These are phyloP conservation scores for Xylariaceae sp. DNA, from an alignment of 2,329 filamentous ascomycete genomes.

Conservation along the genomic window DNA sequence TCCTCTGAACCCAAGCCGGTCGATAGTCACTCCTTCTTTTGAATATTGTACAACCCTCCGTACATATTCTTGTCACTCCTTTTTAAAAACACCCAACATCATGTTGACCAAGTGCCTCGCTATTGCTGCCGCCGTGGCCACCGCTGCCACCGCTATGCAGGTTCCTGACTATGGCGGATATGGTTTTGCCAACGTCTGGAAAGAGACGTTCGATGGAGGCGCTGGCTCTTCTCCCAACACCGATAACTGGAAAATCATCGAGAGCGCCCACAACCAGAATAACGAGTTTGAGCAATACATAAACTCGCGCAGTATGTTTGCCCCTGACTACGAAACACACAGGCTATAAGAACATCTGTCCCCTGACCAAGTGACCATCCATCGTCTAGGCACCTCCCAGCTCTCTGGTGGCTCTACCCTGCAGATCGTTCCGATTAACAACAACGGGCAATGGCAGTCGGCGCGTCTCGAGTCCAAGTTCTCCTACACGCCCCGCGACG, in stretches of 20 bases:
- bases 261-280: slow-evolving; percentile 39
- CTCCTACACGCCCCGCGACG: slow-evolving; percentile 39
- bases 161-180: slow-evolving; percentile 37
- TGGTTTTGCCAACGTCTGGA: slow-evolving; percentile 41
- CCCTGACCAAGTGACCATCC: too few species aligned
- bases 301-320: slow-evolving; percentile 29
- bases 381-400: slow-evolving; percentile 43
- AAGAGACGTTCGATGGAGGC: slow-evolving; percentile 40
- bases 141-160: slow-evolving; percentile 16
- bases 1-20: slow-evolving; percentile 17
- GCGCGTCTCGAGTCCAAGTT: slow-evolving; percentile 44
- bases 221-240: slow-evolving; percentile 34
- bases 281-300: slow-evolving; percentile 45
- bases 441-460: slow-evolving; percentile 42
- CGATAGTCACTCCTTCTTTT: slow-evolving; percentile 24
- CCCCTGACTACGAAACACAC: too few species aligned
- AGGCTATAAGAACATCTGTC: not conserved
- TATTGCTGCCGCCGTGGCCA: slow-evolving; percentile 17
- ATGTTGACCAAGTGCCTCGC: slow-evolving; percentile 24
- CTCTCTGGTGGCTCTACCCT: slow-evolving; percentile 46
- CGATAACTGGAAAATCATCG: slow-evolving; percentile 42
- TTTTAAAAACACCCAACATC: slow-evolving; percentile 5
- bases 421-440: slow-evolving; percentile 44
- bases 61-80: slow-evolving; percentile 1
- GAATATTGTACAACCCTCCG: slow-evolving; percentile 18